phyloP scores from a whole-genome alignment of 108 stramenopile species.

The Pseudonitzschia multistriata region DNA sequence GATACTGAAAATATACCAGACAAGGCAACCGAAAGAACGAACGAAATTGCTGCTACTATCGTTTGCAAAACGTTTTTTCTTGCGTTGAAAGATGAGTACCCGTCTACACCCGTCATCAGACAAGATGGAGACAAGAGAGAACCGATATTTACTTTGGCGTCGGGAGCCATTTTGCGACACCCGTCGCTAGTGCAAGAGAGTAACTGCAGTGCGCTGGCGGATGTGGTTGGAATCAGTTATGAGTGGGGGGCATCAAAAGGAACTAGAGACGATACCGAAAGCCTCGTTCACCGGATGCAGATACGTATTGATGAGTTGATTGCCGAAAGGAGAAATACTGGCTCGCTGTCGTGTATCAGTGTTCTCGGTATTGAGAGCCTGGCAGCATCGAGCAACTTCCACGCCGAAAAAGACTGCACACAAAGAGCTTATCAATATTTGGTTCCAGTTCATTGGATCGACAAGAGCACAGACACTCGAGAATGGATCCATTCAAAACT shows the following conservation, averaged over 20 bases:
- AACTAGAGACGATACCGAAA: constrained; percentile 1
- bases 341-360: neutral
- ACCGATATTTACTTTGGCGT: neutral
- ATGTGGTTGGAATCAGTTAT: constrained; percentile 27
- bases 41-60: neutral
- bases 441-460: constrained; percentile 62
- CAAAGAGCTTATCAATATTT: constrained; percentile 71
- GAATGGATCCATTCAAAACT: constrained; percentile 29
- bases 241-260: neutral
- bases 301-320: neutral
- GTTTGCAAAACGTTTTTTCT: neutral
- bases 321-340: neutral
- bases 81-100: neutral
- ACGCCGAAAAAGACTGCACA: constrained; percentile 68
- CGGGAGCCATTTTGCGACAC: constrained; percentile 45
- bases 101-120: constrained; percentile 32
- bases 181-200: constrained; percentile 55
- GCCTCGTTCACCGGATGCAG: neutral
- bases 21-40: neutral
- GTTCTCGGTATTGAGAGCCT: neutral
- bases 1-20: neutral
- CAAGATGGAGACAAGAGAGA: constrained; percentile 26
- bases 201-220: constrained; percentile 32
- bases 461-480: constrained; percentile 29
- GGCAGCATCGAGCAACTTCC: constrained; percentile 7